Evolutionary conservation across 495 filamentous ascomycete species (phyloP).

Genomic region (Aspergillus indologenus): DNA sequence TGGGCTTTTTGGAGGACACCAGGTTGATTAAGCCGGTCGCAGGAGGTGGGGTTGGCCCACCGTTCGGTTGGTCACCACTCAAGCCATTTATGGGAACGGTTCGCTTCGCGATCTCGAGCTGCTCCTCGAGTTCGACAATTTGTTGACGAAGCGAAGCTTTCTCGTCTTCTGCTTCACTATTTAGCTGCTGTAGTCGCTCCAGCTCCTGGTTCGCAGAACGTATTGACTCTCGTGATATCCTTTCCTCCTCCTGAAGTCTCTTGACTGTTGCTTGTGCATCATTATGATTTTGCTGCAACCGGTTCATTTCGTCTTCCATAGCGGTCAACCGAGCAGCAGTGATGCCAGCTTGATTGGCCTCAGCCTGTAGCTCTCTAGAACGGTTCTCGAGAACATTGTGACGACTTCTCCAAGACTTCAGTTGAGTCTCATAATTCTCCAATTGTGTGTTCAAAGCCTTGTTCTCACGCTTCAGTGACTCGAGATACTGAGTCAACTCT

Average conservation of each 20-base stretch:
- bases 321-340: constrained; percentile 80
- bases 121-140: constrained; percentile 84
- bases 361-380: constrained; percentile 87
- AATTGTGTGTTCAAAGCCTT: constrained; percentile 83
- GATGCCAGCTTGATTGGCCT: constrained; percentile 97
- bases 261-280: constrained; percentile 86
- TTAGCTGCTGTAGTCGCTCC: constrained; percentile 66
- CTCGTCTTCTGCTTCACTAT: constrained; percentile 72
- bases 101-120: constrained; percentile 82
- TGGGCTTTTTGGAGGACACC: constrained; percentile 95
- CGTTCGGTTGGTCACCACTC: constrained; percentile 70
- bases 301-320: constrained; percentile 92
- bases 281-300: constrained; percentile 78
- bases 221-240: constrained; percentile 72
- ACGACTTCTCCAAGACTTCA: constrained; percentile 89
- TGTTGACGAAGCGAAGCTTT: constrained; percentile 82
- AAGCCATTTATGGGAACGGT: constrained; percentile 51
- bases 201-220: constrained; percentile 72
- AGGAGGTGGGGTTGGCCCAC: constrained; percentile 50
- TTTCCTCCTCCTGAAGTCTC: constrained; percentile 89
- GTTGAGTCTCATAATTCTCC: constrained; percentile 92
- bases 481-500: constrained; percentile 91
- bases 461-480: constrained; percentile 89
- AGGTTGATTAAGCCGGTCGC: constrained; percentile 87
- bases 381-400: constrained; percentile 89